These are phyloP conservation scores for Xylaria intraflava DNA, from an alignment of 495 filamentous ascomycete species.

Conservation along the genomic window DNA sequence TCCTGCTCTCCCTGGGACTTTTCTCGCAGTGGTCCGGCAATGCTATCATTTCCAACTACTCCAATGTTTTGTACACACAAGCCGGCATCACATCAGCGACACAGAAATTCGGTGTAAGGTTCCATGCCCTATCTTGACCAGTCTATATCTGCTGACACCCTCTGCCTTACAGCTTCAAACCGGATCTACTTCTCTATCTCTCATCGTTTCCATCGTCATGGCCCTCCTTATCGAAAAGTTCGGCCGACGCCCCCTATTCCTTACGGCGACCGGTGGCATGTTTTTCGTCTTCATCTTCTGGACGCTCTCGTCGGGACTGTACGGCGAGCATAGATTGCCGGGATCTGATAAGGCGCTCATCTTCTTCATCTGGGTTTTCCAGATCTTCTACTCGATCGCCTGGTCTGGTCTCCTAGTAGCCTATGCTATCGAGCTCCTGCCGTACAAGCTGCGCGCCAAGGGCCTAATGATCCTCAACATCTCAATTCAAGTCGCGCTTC, in stretches of 20 bases:
- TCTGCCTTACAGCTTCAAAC: conserved; percentile 42
- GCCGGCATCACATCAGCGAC: conserved; percentile 50
- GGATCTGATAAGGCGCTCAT: conserved; percentile 46
- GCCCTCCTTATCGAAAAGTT: conserved; percentile 55
- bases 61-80: conserved; percentile 49
- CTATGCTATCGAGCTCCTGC: conserved; percentile 64
- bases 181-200: conserved; percentile 43
- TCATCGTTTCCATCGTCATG: conserved; percentile 48
- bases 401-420: conserved; percentile 60
- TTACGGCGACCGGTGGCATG: conserved; percentile 55
- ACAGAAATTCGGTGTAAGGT: conserved; percentile 40
- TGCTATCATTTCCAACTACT: conserved; percentile 59
- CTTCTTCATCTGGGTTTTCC: conserved; percentile 52
- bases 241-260: conserved; percentile 53
- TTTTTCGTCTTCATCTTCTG: conserved; percentile 51
- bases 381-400: conserved; percentile 51
- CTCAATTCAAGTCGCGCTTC: conserved; percentile 44
- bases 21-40: conserved; percentile 68
- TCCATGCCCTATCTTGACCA: conserved; percentile 7
- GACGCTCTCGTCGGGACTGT: conserved; percentile 40
- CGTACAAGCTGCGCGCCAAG: conserved; percentile 62
- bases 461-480: conserved; percentile 49
- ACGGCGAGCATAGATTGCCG: conserved; percentile 27
- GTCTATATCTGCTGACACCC: background rate
- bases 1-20: conserved; percentile 54